These are phyloP conservation scores for Hamamelis virginiana DNA, from an alignment of 164 flowering plant species.

Conservation along the genomic window DNA sequence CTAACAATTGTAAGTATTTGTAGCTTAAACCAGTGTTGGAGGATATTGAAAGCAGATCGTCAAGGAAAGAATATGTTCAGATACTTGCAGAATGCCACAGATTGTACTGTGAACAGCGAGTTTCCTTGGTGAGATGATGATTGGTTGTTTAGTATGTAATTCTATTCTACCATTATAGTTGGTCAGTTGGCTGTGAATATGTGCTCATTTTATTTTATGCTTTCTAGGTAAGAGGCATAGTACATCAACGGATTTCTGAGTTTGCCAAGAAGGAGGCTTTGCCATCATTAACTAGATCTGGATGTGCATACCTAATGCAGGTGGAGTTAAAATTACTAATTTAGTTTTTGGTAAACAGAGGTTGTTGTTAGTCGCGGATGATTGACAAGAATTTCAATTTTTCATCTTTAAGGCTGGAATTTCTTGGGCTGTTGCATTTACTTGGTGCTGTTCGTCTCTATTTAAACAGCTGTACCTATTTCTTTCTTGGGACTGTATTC, in stretches of 20 bases:
- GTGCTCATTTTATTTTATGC: slow-evolving; percentile 8
- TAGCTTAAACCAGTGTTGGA: slow-evolving; percentile 85
- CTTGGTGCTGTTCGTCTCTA: background rate
- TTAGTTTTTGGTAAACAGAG: background rate
- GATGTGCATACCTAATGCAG: slow-evolving; percentile 96
- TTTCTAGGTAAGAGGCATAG: slow-evolving; percentile 73
- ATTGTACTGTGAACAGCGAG: slow-evolving; percentile 93
- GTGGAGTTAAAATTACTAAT: slow-evolving; percentile 32
- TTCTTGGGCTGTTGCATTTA: background rate
- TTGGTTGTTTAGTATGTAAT: slow-evolving; percentile 12
- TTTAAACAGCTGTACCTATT: background rate
- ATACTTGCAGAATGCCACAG: slow-evolving; percentile 89
- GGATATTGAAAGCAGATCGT: slow-evolving; percentile 89
- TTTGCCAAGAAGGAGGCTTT: slow-evolving; percentile 86
- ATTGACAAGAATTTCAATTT: background rate
- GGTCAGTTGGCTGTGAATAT: background rate
- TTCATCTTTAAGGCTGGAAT: background rate
- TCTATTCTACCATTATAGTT: background rate
- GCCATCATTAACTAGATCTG: slow-evolving; percentile 96
- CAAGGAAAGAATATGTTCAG: slow-evolving; percentile 87
- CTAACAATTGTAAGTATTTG: slow-evolving; percentile 20
- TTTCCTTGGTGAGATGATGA: slow-evolving; percentile 65
- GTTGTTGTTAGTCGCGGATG: background rate
- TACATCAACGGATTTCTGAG: slow-evolving; percentile 83
- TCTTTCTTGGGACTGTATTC: background rate